Evolutionary conservation across 192 early-diverging fungal genomes (phyloP), one percentile per base, ranked within the genome.

Genomic region (Gonapodya prolifera): DNA sequence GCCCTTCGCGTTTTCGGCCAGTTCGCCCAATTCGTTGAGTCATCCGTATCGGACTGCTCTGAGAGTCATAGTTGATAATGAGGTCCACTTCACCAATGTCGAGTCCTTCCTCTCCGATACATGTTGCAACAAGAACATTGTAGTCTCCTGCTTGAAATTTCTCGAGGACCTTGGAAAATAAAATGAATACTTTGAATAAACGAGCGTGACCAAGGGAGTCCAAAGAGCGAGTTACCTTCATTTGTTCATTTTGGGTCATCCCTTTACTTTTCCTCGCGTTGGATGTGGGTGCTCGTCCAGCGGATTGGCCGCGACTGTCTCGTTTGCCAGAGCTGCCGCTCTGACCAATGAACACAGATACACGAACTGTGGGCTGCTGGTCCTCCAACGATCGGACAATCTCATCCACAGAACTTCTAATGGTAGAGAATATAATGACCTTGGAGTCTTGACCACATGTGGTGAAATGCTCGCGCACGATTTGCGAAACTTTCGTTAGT

Each of bases 51-150:
- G 93, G 91, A 2, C 90, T 91, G 34, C 83, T 86, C 79, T 93
- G 91, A 8, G 87, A 82, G 79, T 98, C 95, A 77, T 91, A 98
- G 83, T 94, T 94, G 30, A 96, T 83, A 78, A 98, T 98, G 17
- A 98, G 85, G 75, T 98, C 95, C 0, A 98, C 91, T 75, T 98
- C 95, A 71, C 95, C 96, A 85, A 98, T 98, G 81, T 98, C 96
- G 34, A 98, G 82, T 0, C 96, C 96, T 84, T 98, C 96, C 83
- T 98, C 96, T 70, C 95, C 96, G 69, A 98, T 94, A 29, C 89
- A 94, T 0, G 96, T 96, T 0, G 92, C 91, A 0, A 98, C 94
- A 16, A 98, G 85, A 13, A 93, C 90, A 80, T 98, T 98, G 70
- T 91, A 89, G 30, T 87, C 80, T 34, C 95, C 94, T 29, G 81